Evolutionary conservation across 805 yeast species (phyloP), one percentile per base, ranked within the genome.

Genomic region (Kluyveromyces dobzhanskii): DNA sequence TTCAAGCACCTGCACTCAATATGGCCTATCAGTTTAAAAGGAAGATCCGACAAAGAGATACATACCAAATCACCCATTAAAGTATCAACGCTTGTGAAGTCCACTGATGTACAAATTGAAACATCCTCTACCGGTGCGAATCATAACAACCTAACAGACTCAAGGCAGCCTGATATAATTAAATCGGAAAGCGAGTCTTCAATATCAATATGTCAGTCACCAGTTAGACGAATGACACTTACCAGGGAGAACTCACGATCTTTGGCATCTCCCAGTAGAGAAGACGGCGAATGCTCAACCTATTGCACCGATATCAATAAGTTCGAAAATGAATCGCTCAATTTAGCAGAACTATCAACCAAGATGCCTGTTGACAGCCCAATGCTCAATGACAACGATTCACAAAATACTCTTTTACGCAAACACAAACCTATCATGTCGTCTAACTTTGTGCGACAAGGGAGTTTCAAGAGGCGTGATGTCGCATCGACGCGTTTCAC

Each of bases 101-200:
- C 24, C 9, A 21, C 9, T 6, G 24, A 6, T 9, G 6, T 21
- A 6, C 24, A 21, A 21, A 9, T 6, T 9, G 24, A 21, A 9
- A 21, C 9, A 21, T 21, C 24, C 24, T 21, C 24, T 9, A 21
- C 24, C 9, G 24, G 9, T 21, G 9, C 8, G 9, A 21, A 21
- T 6, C 6, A 6, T 6, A 9, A 6, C 24, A 21, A 21, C 8
- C 9, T 21, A 9, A 9, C 24, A 9, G 24, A 21, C 24, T 21
- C 9, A 6, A 21, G 9, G 9, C 24, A 21, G 9, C 24, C 6
- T 62, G 70, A 2, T 70, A 69, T 30, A 19, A 13, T 30, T 30
- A 14, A 10, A 5, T 10, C 21, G 10, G 32, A 30, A 30, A 8
- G 30, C 21, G 8, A 24, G 8, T 17, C 30, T 3, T 24, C 30